Conservation (phyloP, 192 early-diverging fungal species). For the Chytriomyces confervae region DNA sequence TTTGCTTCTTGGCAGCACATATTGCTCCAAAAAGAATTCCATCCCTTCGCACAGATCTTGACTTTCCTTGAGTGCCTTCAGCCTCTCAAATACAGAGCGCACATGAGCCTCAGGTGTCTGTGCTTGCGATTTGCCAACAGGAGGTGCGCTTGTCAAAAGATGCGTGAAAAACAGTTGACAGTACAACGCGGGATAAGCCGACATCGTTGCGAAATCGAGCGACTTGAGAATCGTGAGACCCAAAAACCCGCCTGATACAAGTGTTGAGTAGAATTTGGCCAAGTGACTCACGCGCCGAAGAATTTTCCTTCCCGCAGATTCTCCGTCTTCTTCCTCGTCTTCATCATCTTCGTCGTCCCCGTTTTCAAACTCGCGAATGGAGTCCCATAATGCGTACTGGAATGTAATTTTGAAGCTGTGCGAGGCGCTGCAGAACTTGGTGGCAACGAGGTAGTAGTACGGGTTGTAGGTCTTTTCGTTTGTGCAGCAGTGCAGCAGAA, state of each 20-base stretch:
- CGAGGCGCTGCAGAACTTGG: slow-evolving; percentile 77
- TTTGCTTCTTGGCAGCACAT: slow-evolving; percentile 63
- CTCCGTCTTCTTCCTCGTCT: slow-evolving; percentile 71
- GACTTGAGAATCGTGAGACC: slow-evolving; percentile 80
- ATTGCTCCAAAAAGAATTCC: slow-evolving; percentile 82
- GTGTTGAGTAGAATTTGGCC: slow-evolving; percentile 84
- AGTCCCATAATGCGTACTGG: slow-evolving; percentile 96
- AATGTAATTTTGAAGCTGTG: slow-evolving; percentile 88
- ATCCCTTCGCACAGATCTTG: slow-evolving; percentile 80
- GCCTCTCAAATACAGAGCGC: slow-evolving; percentile 31
- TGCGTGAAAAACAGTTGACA: slow-evolving; percentile 77
- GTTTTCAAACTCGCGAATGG: slow-evolving; percentile 69
- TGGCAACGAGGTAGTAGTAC: slow-evolving; percentile 87
- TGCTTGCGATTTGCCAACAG: background rate
- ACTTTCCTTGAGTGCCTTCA: slow-evolving; percentile 17
- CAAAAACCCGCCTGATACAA: slow-evolving; percentile 72
- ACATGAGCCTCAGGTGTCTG: slow-evolving; percentile 29
- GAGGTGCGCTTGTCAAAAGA: slow-evolving; percentile 44
- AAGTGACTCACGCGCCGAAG: slow-evolving; percentile 79
- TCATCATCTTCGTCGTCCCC: slow-evolving; percentile 70
- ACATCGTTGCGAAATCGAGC: slow-evolving; percentile 75
- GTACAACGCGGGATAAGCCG: slow-evolving; percentile 64
- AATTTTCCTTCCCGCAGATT: slow-evolving; percentile 47
- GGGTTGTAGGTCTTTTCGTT: slow-evolving; percentile 92
- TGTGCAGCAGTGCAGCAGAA: slow-evolving; percentile 87